phyloP scores from a whole-genome alignment of 2,329 filamentous ascomycete genomes.

The Knufia petricola region DNA sequence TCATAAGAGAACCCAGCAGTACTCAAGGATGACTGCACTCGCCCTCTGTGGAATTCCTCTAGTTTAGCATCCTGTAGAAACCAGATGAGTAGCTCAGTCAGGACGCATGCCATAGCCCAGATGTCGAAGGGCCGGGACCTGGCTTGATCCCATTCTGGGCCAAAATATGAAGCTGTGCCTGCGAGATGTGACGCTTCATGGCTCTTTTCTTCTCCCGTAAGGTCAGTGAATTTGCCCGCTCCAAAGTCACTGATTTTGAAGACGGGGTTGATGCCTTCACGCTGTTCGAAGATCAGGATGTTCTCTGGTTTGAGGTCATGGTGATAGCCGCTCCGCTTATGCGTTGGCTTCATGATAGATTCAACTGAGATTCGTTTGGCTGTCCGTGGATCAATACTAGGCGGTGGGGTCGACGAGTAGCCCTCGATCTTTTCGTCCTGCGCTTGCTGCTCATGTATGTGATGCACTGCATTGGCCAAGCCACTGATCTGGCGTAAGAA shows the following conservation, averaged over 20 bases:
- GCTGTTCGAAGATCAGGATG: slow-evolving; percentile 13
- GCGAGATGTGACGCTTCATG: not conserved
- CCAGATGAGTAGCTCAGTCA: slow-evolving; percentile 8
- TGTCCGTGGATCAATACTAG: no score
- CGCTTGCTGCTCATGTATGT: slow-evolving; percentile 8
- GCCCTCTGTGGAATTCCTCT: no score
- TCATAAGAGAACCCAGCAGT: no score
- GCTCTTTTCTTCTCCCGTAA: not conserved
- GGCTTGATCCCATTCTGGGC: slow-evolving; percentile 4
- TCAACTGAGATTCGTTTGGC: not conserved
- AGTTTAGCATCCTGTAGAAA: no score
- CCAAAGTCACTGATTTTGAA: slow-evolving; percentile 13
- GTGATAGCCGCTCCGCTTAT: slow-evolving; percentile 11
- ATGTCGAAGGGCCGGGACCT: slow-evolving; percentile 11
- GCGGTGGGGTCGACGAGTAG: not conserved
- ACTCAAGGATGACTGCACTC: no score
- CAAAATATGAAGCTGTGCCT: slow-evolving; percentile 10
- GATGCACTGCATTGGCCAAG: slow-evolving; percentile 7
- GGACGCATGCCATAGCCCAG: slow-evolving; percentile 11
- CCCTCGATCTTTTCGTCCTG: not conserved
- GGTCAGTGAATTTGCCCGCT: slow-evolving; percentile 4
- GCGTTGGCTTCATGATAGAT: not conserved
- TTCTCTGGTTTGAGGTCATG: slow-evolving; percentile 16
- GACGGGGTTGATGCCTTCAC: not conserved
- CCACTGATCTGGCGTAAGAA: slow-evolving; percentile 10